Conservation (phyloP, 257 asterid genomes). For the Solanum sitiens region DNA sequence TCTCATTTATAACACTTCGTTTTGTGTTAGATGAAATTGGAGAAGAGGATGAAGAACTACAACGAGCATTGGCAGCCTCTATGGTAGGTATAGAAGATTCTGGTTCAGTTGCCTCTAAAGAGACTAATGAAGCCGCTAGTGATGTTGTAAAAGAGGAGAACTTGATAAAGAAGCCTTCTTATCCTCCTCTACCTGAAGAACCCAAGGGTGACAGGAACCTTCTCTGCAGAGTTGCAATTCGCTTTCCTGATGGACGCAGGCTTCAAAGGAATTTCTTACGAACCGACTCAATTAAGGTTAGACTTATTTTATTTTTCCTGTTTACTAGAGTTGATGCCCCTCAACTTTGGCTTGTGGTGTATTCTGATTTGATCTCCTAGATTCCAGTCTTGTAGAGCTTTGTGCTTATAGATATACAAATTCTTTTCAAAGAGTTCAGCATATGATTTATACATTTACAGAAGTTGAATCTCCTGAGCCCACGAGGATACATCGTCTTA, state of each 20-base stretch:
- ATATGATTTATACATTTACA: neutral
- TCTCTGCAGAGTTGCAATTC: conserved; percentile 82
- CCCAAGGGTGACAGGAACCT: conserved; percentile 67
- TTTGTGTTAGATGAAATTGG: conserved; percentile 36
- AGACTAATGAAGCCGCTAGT: conserved; percentile 20
- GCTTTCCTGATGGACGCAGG: conserved; percentile 97
- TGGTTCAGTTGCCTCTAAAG: conserved; percentile 17
- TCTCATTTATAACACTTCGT: neutral
- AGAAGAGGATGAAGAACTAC: conserved; percentile 58
- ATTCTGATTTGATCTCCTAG: neutral
- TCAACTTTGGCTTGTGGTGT: neutral
- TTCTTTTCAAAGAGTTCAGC: neutral
- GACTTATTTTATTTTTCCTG: neutral
- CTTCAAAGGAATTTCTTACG: conserved; percentile 81
- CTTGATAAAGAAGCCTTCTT: conserved; percentile 31
- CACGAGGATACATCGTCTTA: neutral
- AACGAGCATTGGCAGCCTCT: conserved; percentile 73
- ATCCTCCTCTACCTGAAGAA: conserved; percentile 81
- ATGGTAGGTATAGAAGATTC: conserved; percentile 50
- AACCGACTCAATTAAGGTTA: conserved; percentile 79
- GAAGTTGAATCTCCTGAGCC: neutral
- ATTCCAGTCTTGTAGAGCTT: neutral
- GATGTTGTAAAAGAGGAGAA: conserved; percentile 21
- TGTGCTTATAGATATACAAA: neutral
- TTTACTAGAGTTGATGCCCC: neutral